These are phyloP conservation scores for Pyrrhoderma lamaoense DNA, from an alignment of 1,284 basidiomycete genomes.

Conservation along the genomic window DNA sequence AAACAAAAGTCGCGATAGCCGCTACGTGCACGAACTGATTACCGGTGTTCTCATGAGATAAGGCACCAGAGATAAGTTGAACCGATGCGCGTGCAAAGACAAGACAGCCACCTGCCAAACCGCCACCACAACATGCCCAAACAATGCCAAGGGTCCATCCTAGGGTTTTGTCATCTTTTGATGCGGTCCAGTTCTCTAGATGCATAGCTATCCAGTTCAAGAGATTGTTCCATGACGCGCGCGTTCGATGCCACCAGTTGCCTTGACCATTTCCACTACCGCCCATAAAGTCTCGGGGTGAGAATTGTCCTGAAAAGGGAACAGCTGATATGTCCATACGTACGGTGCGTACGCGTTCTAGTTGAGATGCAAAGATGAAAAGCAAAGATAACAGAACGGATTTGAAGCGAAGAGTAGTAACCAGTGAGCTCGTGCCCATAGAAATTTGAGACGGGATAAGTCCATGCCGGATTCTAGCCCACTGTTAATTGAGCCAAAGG, in stretches of 20 bases:
- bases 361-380: constrained; percentile 55
- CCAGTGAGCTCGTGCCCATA: constrained; percentile 85
- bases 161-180: constrained; percentile 75
- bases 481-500: constrained; percentile 77
- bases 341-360: constrained; percentile 61
- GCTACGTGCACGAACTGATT: constrained; percentile 80
- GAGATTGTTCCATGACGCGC: constrained; percentile 35
- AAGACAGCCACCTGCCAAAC: constrained; percentile 79
- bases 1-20: constrained; percentile 75
- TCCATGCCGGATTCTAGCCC: constrained; percentile 64
- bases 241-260: constrained; percentile 21
- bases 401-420: constrained; percentile 80
- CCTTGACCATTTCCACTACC: constrained; percentile 3
- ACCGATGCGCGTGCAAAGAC: constrained; percentile 89
- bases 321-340: constrained; percentile 56
- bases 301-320: constrained; percentile 39
- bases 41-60: constrained; percentile 72
- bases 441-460: constrained; percentile 62
- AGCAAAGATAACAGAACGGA: constrained; percentile 57
- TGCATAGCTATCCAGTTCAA: constrained; percentile 51
- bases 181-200: constrained; percentile 69
- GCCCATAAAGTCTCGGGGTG: constrained; percentile 21
- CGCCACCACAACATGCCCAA: constrained; percentile 88
- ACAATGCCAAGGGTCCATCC: constrained; percentile 87
- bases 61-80: constrained; percentile 64